Conservation (phyloP, 2,329 filamentous ascomycete species). For the Myriosclerotinia curreyana region DNA sequence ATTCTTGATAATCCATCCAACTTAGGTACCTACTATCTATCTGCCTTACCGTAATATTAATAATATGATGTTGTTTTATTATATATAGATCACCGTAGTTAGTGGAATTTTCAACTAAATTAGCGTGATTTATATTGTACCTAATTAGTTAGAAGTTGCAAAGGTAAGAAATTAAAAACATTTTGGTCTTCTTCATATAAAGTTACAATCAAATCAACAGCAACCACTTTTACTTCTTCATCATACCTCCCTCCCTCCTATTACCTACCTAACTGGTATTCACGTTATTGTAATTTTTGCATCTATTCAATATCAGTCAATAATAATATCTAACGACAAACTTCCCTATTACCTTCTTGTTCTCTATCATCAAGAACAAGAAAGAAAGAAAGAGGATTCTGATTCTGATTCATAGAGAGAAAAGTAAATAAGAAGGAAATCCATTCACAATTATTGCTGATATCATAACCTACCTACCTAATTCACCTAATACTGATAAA, state of each 20-base stretch:
- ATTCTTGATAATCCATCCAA: too few species aligned
- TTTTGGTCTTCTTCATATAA: background rate
- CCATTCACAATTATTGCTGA: constrained; percentile 4
- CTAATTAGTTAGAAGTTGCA: too few species aligned
- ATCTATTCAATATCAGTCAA: background rate
- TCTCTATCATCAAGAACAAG: background rate
- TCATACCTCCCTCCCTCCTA: background rate
- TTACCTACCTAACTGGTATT: background rate
- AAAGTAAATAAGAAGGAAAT: background rate
- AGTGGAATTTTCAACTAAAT: background rate
- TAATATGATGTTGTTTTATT: too few species aligned
- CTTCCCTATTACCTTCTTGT: background rate
- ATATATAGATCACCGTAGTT: constrained; percentile 10
- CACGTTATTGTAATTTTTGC: background rate
- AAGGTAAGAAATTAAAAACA: background rate
- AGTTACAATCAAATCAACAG: too few species aligned
- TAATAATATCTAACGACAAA: background rate
- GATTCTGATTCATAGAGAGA: too few species aligned
- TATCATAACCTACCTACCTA: background rate
- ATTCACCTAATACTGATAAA: background rate
- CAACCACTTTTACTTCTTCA: background rate
- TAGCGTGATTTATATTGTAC: background rate
- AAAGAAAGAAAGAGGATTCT: background rate
- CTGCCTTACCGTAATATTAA: background rate
- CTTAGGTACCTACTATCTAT: too few species aligned